Evolutionary conservation across 2,329 filamentous ascomycete species (phyloP), one percentile per base, ranked within the genome.

Genomic region (Diaporthe citriasiana): DNA sequence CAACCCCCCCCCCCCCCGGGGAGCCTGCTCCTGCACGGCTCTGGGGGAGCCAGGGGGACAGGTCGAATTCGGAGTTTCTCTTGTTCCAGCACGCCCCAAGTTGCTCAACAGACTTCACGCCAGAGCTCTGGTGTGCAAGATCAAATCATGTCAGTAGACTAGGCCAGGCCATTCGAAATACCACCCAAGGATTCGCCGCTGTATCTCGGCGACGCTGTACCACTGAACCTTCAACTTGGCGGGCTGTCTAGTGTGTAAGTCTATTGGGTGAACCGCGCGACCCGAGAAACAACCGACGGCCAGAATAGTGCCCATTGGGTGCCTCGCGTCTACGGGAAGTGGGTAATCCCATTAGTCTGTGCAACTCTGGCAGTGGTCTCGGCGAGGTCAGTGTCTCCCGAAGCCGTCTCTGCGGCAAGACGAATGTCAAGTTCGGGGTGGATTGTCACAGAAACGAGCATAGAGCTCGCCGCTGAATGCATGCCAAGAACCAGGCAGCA

Each of bases 31-130:
- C n/a, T 50, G 30, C 30, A 51, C 27, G 30, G 22, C 22, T 45
- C 45, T 30, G 63, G 30, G 30, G 45, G 63, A 27, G 25, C 30
- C 30, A 38, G 22, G 45, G 45, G 63, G 33, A 3, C 45, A 66
- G 4, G 63, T 66, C 63, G 22, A 66, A n/a, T 47, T 68, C 63
- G 63, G 63, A 68, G 63, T 68, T 68, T 53, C 63, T 68, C 47
- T 68, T 68, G 47, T 68, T 53, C 63, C 63, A 68, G n/a, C 22
- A 25, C 40, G 45, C 30, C 63, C 22, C 45, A 19, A 35, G 30
- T 27, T 45, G 33, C 45, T 17, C 33, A 33, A 40, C 47, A 68
- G 33, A 53, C 63, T 68, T 53, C 22, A 22, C 33, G 27, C 63
- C 63, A 68, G 47, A 13, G 45, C 63, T 40, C 63, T 68, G 33